phyloP scores from a whole-genome alignment of 805 yeast genomes.

The Myxozyma melibiosi region DNA sequence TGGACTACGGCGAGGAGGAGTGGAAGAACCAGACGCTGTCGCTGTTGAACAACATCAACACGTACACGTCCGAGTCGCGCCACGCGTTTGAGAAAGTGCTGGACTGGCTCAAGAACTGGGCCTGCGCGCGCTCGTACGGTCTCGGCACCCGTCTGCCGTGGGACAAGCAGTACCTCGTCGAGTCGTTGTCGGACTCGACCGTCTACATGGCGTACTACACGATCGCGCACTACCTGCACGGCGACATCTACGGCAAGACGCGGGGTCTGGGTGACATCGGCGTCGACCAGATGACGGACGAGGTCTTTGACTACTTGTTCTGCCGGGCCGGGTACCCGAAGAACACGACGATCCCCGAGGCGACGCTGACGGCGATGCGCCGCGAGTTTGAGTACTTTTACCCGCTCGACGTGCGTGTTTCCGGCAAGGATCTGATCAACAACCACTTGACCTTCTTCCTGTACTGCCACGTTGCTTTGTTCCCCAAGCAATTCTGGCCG shows the following conservation, averaged over 20 bases:
- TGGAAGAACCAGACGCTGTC: conserved; percentile 86
- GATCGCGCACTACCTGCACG: conserved; percentile 79
- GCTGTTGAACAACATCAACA: conserved; percentile 73
- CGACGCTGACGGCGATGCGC: conserved; percentile 71
- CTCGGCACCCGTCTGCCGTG: conserved; percentile 94
- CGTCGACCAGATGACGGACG: conserved; percentile 87
- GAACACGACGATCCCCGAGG: conserved; percentile 60
- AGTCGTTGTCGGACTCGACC: conserved; percentile 94
- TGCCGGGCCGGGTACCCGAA: conserved; percentile 62
- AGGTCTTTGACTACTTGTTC: conserved; percentile 90
- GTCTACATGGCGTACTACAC: conserved; percentile 95
- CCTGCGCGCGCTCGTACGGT: conserved; percentile 94
- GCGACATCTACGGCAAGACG: conserved; percentile 78
- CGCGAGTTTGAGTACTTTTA: conserved; percentile 96
- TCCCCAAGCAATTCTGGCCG: conserved; percentile 93
- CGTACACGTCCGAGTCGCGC: conserved; percentile 79
- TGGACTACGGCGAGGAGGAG: conserved; percentile 91
- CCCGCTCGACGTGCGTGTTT: conserved; percentile 87
- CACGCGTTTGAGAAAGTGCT: conserved; percentile 92
- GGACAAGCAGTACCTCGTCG: conserved; percentile 92
- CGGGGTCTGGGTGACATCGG: conserved; percentile 72
- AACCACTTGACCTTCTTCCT: conserved; percentile 96
- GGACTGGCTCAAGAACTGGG: conserved; percentile 98
- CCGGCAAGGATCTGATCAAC: conserved; percentile 96
- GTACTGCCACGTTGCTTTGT: conserved; percentile 88